These are phyloP conservation scores for Penicillium daleae DNA, from an alignment of 495 filamentous ascomycete genomes.

Conservation along the genomic window DNA sequence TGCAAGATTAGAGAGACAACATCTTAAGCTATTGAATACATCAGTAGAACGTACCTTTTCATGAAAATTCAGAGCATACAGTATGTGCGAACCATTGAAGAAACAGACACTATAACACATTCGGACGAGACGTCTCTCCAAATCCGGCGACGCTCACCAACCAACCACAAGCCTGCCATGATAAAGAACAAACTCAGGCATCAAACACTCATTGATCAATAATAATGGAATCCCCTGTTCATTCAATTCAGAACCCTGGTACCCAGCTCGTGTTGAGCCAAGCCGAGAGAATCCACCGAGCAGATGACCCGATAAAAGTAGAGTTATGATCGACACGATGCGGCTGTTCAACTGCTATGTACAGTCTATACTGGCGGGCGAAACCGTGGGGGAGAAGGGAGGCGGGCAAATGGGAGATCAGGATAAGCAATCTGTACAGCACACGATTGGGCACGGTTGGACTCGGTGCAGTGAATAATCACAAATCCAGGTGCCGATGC, in stretches of 20 bases:
- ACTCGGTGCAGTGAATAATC: not conserved
- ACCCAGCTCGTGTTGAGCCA: not conserved
- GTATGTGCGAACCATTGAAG: not conserved
- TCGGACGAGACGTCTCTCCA: not conserved
- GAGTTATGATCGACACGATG: not conserved
- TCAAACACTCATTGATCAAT: not conserved
- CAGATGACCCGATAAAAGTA: not conserved
- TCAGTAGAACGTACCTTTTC: not conserved
- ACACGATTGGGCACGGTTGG: not conserved
- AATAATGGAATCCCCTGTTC: not conserved
- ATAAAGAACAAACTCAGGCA: not conserved
- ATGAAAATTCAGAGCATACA: not conserved
- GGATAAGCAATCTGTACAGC: not conserved
- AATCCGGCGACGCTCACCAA: not conserved
- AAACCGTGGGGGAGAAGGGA: not conserved
- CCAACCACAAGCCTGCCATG: not conserved
- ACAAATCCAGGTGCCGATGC: not conserved
- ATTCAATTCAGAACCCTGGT: not conserved
- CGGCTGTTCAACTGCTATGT: not conserved
- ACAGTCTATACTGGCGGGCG: not conserved
- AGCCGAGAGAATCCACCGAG: not conserved
- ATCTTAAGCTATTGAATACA: not conserved
- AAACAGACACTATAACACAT: not conserved
- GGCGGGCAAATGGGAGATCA: not conserved
- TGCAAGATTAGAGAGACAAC: not conserved